Base-by-base conservation (phyloP, 1,284 basidiomycete genomes). In the Taiwanofungus camphoratus region DNA sequence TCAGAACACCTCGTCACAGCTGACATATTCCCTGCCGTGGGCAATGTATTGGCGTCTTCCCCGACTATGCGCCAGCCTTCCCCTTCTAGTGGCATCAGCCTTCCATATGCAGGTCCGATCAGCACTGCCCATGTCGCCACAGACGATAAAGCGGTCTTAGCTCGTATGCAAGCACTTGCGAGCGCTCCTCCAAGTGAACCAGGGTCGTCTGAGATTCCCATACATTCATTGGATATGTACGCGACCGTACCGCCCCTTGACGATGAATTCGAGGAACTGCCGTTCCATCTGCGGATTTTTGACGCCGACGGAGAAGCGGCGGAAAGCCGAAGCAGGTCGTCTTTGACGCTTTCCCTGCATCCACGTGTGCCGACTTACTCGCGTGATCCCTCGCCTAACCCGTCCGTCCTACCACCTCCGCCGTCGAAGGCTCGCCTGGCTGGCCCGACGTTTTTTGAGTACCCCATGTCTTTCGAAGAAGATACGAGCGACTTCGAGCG, bases 61-160 rank as follows among this genome's bases (percentile, higher is more conserved):
- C 33, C 13, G 19, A 9, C 30, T n/a, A 16, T 39, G n/a, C n/a
- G n/a, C n/a, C n/a, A n/a, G n/a, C 41, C 30, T 16, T 43, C 36
- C 5, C 39, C 21, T 12, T 34, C 39, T 33, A 37, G 36, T 34
- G 40, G 42, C 38, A 33, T 39, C 26, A 41, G 38, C 27, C 40
- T 48, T 7, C 57, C 55, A 18, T 55, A 54, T 27, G 47, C 48
- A 15, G 45, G 46, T 9, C 40, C 53, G 8, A 29, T 49, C 5
- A 63, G 69, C 45, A 64, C 66, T 11, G 82, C 74, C 9, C 85
- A 88, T 57, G 70, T 88, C 35, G 84, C 85, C 13, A 84, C 76
- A 1, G 85, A 88, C 57, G 85, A 88, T 60, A 88, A 88, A 60
- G 61, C 68, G 0, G 50, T 77, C 5, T 70, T 88, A 15, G 78